Conservation (phyloP, 805 yeast genomes). For the Metschnikowia sp. region DNA sequence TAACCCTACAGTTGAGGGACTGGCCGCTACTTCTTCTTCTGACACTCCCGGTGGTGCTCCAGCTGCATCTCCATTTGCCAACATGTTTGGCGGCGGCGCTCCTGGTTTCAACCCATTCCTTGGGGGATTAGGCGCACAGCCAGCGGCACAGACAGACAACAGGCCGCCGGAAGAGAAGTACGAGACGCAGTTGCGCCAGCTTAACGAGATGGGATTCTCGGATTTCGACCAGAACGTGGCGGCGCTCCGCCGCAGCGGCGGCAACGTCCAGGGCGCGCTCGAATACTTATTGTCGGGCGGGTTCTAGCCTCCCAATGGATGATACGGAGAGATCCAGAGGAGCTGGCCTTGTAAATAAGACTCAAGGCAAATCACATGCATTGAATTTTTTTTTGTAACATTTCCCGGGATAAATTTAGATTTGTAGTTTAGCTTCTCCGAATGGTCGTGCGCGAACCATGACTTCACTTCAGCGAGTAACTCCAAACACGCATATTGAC, state of each 20-base stretch:
- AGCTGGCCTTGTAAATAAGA: too few species aligned
- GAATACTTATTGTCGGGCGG: slow-evolving; percentile 60
- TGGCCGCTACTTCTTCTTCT: slow-evolving; percentile 7
- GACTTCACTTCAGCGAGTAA: slow-evolving; percentile 1
- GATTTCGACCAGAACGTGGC: slow-evolving; percentile 90
- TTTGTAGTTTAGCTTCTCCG: neutral
- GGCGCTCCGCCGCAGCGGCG: slow-evolving; percentile 93
- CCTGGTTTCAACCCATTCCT: slow-evolving; percentile 52
- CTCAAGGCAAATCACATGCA: neutral
- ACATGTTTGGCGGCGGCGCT: slow-evolving; percentile 30
- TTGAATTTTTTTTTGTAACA: neutral
- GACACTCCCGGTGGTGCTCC: slow-evolving; percentile 6
- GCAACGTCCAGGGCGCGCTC: slow-evolving; percentile 94
- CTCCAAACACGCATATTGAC: neutral
- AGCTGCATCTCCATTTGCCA: slow-evolving; percentile 36
- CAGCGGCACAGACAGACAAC: slow-evolving; percentile 33
- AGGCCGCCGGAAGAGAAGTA: slow-evolving; percentile 47
- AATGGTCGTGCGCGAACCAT: slow-evolving; percentile 12
- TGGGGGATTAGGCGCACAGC: slow-evolving; percentile 29
- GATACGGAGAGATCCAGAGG: too few species aligned
- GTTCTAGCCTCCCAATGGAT: neutral
- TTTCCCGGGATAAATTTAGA: neutral
- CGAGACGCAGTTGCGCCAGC: slow-evolving; percentile 42
- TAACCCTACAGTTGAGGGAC: slow-evolving; percentile 30
- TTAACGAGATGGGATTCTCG: slow-evolving; percentile 60